Conservation (phyloP, 2,329 filamentous ascomycete species). For the Phialophora expanda region DNA sequence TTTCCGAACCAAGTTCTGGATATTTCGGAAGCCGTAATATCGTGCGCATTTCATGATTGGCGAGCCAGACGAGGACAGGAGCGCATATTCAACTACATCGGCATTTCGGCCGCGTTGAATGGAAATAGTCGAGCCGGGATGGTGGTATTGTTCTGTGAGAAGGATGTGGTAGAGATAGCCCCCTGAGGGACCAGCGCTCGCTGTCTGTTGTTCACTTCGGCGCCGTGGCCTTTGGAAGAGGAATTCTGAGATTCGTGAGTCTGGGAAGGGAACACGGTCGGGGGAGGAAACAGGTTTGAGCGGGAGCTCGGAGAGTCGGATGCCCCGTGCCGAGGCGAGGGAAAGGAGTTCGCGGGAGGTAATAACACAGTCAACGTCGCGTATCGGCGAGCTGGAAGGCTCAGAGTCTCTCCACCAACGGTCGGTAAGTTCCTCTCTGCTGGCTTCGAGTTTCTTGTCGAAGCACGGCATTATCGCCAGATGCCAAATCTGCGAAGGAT, state of each 20-base stretch:
- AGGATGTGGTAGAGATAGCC: conserved; percentile 88
- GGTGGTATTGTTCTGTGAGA: conserved; percentile 70
- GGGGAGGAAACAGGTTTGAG: conserved; percentile 58
- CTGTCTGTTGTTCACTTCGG: conserved; percentile 40
- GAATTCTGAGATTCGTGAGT: conserved; percentile 71
- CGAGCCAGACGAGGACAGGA: conserved; percentile 63
- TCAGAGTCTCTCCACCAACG: conserved; percentile 66
- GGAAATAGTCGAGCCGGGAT: conserved; percentile 74
- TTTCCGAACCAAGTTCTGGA: conserved; percentile 93
- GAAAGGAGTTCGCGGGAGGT: conserved; percentile 93
- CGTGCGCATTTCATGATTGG: conserved; percentile 78
- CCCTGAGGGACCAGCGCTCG: conserved; percentile 77
- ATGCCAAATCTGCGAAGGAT: conserved; percentile 87
- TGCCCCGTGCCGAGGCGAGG: conserved; percentile 77
- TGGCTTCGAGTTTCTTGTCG: conserved; percentile 97
- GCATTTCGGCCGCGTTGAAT: conserved; percentile 80
- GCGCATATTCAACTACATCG: conserved; percentile 85
- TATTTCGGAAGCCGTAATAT: conserved; percentile 97
- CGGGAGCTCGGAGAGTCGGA: conserved; percentile 77
- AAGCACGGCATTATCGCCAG: conserved; percentile 97
- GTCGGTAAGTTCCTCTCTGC: conserved; percentile 87
- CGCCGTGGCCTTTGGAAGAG: conserved; percentile 66
- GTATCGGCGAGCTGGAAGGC: conserved; percentile 55
- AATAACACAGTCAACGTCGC: conserved; percentile 97
- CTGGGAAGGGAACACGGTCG: conserved; percentile 69